phyloP scores from a whole-genome alignment of 495 filamentous ascomycete genomes.

The Extremus antarcticus region DNA sequence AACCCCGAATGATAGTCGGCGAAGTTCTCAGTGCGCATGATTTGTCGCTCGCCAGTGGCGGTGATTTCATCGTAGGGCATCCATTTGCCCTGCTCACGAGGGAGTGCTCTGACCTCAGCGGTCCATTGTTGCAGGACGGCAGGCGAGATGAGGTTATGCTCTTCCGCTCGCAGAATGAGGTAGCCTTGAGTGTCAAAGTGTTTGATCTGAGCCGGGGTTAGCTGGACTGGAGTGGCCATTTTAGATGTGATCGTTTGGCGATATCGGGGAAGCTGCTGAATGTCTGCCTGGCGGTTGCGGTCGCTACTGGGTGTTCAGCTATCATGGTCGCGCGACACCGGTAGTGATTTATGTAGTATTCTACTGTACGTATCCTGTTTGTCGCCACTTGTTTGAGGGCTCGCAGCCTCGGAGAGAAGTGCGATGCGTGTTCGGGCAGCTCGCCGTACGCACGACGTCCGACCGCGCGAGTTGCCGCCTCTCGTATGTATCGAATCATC shows the following conservation, averaged over 20 bases:
- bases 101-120: constrained; percentile 34
- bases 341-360: too few relatives aligned
- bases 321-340: background rate
- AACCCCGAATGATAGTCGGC: constrained; percentile 35
- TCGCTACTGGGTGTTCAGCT: background rate
- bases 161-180: constrained; percentile 26
- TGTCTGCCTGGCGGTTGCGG: background rate
- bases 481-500: too few relatives aligned
- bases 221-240: constrained; percentile 4
- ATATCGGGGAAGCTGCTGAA: background rate
- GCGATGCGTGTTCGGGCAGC: too few relatives aligned
- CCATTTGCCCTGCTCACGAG: constrained; percentile 31
- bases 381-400: too few relatives aligned
- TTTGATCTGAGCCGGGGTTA: constrained; percentile 24
- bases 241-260: background rate
- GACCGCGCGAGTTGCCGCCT: too few relatives aligned
- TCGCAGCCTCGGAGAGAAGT: too few relatives aligned
- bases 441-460: too few relatives aligned
- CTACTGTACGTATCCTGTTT: too few relatives aligned
- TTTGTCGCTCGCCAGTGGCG: constrained; percentile 30
- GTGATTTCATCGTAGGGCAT: constrained; percentile 43
- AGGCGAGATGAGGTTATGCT: constrained; percentile 27
- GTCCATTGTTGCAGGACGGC: constrained; percentile 33
- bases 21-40: constrained; percentile 40
- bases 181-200: constrained; percentile 35